A percentile compares a stretch with the other conserved stretches of the same genome.
phyloP scores from a whole-genome alignment of 768 basidiomycete genomes.

The Macrolepiota dolichaula region DNA sequence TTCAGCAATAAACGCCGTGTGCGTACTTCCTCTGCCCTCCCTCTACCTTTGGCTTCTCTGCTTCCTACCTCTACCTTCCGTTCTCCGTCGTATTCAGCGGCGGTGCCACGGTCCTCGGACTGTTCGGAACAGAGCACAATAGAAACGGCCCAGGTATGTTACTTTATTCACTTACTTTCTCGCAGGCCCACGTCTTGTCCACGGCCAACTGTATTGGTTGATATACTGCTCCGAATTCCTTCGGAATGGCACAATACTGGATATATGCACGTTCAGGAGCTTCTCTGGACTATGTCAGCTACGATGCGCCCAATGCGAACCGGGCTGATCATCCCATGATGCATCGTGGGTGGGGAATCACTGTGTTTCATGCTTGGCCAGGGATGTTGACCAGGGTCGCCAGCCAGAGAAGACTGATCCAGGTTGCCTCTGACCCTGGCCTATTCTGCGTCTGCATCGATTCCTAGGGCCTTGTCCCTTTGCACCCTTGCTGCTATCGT shows the following conservation, averaged over 20 bases:
- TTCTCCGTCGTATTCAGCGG: not conserved
- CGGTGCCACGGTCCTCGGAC: not conserved
- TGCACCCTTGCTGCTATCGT: conserved; percentile 4
- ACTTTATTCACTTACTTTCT: not conserved
- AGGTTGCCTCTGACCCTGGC: not conserved
- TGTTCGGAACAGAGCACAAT: not conserved
- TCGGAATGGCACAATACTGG: not conserved
- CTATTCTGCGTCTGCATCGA: not conserved
- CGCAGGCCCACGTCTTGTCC: not conserved
- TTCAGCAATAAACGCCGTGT: not conserved
- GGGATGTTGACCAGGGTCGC: conserved; percentile 4
- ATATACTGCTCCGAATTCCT: not conserved
- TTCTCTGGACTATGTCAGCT: not conserved
- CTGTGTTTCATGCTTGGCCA: not conserved
- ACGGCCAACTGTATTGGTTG: not conserved
- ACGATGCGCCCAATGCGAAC: not conserved
- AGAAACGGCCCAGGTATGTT: not conserved
- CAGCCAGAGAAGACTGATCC: conserved; percentile 1
- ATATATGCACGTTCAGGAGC: not conserved
- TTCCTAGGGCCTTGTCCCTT: not conserved
- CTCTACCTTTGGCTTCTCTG: not conserved
- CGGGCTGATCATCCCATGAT: conserved; percentile 4
- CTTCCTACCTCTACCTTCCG: not conserved
- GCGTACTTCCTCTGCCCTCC: not conserved
- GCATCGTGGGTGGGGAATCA: conserved; percentile 1